phyloP scores from a whole-genome alignment of 148 eudicot species.

The Drosera capensis region DNA sequence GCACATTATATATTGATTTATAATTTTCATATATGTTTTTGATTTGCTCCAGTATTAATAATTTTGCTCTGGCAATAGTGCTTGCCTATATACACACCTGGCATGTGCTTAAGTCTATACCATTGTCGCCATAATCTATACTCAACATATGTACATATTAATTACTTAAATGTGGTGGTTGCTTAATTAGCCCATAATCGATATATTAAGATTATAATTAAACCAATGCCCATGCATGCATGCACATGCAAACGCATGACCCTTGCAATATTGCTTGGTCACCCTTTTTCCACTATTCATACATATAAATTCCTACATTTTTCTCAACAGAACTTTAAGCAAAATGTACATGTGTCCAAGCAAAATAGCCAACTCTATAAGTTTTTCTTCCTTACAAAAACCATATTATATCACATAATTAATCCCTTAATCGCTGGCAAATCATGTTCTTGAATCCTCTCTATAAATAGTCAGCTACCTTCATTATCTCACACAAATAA shows the following conservation, averaged over 20 bases:
- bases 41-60: too few species aligned
- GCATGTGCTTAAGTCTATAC: too few species aligned
- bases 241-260: neutral
- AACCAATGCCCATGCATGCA: neutral
- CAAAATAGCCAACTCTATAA: neutral
- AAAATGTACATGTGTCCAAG: neutral
- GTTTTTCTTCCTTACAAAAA: neutral
- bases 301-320: neutral
- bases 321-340: neutral
- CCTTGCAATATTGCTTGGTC: too few species aligned
- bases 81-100: too few species aligned
- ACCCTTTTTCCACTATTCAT: neutral
- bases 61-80: too few species aligned
- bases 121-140: too few species aligned
- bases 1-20: too few species aligned
- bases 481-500: conserved; percentile 15
- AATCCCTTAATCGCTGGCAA: conserved; percentile 7
- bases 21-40: too few species aligned
- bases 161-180: too few species aligned
- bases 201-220: too few species aligned
- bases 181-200: too few species aligned
- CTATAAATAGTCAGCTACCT: conserved; percentile 33
- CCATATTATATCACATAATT: neutral
- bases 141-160: too few species aligned
- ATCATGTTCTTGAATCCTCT: conserved; percentile 9